Evolutionary conservation across 495 filamentous ascomycete species (phyloP), one percentile per base, ranked within the genome.

Genomic region (Apiosordaria backusii): DNA sequence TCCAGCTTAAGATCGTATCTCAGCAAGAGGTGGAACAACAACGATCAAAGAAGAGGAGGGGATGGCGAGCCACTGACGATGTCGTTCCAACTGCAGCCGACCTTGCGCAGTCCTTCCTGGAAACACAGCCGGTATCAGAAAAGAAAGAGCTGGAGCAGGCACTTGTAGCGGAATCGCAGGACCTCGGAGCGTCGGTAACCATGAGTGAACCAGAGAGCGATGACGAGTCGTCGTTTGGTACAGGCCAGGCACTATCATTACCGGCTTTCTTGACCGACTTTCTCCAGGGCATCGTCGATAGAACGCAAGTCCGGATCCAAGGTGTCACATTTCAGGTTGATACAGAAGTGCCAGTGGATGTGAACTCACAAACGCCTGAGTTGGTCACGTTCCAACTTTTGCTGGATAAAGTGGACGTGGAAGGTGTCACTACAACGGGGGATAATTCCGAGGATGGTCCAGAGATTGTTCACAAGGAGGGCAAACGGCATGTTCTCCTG

Each of bases 81-180:
- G 72, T 83, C 21, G 77, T 96, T 13, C 91, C 92, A 3, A 92
- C 90, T 18, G 86, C 92, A n/a, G 84, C 88, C 67, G 89, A 94
- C 65, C 83, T 98, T 29, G 94, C 94, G 4, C 84, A 92, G 74
- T 96, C 91, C 0, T 97, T 97, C 76, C 81, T 98, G 16, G 84
- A 92, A 68, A 85, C 91, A 1, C 91, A 97, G 69, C 90, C 92
- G 53, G 73, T 73, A 13, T 85, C 89, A 63, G 90, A 95, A 72
- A 90, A 87, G 69, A 84, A 84, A 40, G 85, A 92, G 75, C 79
- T 98, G 27, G 86, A 95, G 76, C 87, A 90, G 62, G 91, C 90
- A 4, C 80, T 97, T 19, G 81, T 87, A 24, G 83, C 85, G 4
- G 83, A 90, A 65, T 88, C 87, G 5, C 86, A 88, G 59, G 87